These are phyloP conservation scores for Thielaviopsis ethacetica DNA, from an alignment of 2,329 filamentous ascomycete species.

Conservation along the genomic window DNA sequence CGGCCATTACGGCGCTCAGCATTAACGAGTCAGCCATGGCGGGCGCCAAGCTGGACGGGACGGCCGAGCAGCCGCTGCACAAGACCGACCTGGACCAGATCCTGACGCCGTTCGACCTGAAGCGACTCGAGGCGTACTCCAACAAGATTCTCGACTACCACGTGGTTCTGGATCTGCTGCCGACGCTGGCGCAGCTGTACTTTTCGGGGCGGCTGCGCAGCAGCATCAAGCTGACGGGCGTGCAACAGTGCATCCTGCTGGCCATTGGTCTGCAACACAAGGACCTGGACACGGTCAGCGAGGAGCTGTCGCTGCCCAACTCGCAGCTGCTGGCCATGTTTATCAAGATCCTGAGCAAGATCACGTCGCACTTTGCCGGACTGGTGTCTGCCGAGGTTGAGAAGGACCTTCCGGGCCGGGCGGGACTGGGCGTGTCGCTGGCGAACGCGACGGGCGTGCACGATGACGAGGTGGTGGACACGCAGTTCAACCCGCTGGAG, in stretches of 20 bases:
- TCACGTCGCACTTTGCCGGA: constrained; percentile 59
- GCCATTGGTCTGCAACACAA: constrained; percentile 85
- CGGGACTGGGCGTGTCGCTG: constrained; percentile 39
- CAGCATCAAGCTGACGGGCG: constrained; percentile 54
- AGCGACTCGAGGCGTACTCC: constrained; percentile 85
- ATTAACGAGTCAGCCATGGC: constrained; percentile 72
- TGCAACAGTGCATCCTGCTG: constrained; percentile 78
- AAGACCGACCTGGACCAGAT: constrained; percentile 62
- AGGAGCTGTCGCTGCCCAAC: constrained; percentile 56
- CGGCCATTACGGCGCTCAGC: constrained; percentile 60
- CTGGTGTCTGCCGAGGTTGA: constrained; percentile 61
- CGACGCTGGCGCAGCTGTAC: constrained; percentile 65
- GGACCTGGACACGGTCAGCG: constrained; percentile 61
- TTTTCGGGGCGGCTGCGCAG: constrained; percentile 61
- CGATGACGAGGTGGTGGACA: constrained; percentile 50
- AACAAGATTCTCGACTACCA: constrained; percentile 98
- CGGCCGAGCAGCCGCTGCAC: constrained; percentile 37
- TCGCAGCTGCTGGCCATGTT: constrained; percentile 91
- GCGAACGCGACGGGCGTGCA: constrained; percentile 47
- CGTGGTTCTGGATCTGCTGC: constrained; percentile 85
- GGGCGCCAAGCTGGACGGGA: constrained; percentile 49
- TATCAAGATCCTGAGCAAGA: constrained; percentile 85
- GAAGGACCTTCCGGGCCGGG: constrained; percentile 43
- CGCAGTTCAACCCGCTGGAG: constrained; percentile 54
- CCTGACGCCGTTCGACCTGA: constrained; percentile 84